Evolutionary conservation across 2,329 filamentous ascomycete genomes (phyloP).

Genomic region (Madurella fahalii): DNA sequence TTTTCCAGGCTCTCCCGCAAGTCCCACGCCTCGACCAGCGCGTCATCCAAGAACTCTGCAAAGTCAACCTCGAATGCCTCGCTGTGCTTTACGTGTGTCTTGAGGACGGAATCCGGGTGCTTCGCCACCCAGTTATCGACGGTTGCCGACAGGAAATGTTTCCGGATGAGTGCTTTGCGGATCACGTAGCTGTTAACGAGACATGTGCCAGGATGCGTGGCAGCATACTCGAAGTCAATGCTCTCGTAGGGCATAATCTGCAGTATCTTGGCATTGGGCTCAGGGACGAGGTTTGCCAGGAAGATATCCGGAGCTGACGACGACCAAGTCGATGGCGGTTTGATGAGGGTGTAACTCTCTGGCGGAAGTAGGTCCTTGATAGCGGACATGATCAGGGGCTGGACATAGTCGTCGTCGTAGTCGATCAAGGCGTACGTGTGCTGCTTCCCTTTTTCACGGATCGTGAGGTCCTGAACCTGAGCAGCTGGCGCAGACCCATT

Average conservation of each 20-base stretch:
- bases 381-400: slow-evolving; percentile 76
- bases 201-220: slow-evolving; percentile 55
- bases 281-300: slow-evolving; percentile 35
- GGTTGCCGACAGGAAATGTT: slow-evolving; percentile 86
- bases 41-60: slow-evolving; percentile 93
- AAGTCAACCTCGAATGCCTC: slow-evolving; percentile 94
- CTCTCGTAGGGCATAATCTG: slow-evolving; percentile 85
- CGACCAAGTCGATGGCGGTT: slow-evolving; percentile 32
- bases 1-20: slow-evolving; percentile 70
- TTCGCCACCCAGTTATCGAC: slow-evolving; percentile 84
- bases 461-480: slow-evolving; percentile 1
- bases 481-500: background rate
- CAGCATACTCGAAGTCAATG: slow-evolving; percentile 75
- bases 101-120: slow-evolving; percentile 66
- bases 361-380: slow-evolving; percentile 58
- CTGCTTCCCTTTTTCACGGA: slow-evolving; percentile 24
- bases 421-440: slow-evolving; percentile 68
- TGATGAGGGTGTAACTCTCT: slow-evolving; percentile 52
- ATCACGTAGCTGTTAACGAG: slow-evolving; percentile 90
- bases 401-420: slow-evolving; percentile 86
- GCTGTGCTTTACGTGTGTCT: slow-evolving; percentile 66
- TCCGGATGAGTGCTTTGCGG: slow-evolving; percentile 91
- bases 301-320: slow-evolving; percentile 30
- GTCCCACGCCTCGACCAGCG: slow-evolving; percentile 85
- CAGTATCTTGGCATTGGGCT: slow-evolving; percentile 47